Base-by-base conservation (phyloP, 75 land plant species). In the Cunninghamia lanceolata region DNA sequence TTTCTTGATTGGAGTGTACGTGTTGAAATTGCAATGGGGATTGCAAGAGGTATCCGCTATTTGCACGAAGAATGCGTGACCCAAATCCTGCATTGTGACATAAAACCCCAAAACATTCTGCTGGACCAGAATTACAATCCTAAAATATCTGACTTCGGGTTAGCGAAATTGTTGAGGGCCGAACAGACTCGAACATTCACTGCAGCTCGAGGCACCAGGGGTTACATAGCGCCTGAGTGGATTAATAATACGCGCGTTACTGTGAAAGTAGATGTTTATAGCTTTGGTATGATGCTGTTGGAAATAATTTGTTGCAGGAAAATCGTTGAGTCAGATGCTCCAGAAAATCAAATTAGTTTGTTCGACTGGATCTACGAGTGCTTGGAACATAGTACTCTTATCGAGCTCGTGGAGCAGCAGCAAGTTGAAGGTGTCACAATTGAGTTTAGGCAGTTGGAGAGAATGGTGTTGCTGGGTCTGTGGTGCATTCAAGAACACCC, bases 51-150 rank as follows among this genome's bases (percentile, higher is more conserved):
- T 36, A 85, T 95, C 2, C 30, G 79, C 34, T 94, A 94, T 82
- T 50, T 94, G 25, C 95, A 94, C 40, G 91, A 93, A 81, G 94
- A 93, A 38, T 90, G 93, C 83, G 78, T 82, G 45, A 84, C 87
- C 1, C 89, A 87, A 77, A 93, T 95, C 87, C 90, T 95, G 17
- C 97, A 95, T 79, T 93, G 95, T 71, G 97, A 95, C 84, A 91
- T 93, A 43, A 91, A 91, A 84, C 88, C 92, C 14, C 73, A 85
- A 34, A 91, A 91, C 83, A 86, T 90, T 25, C 86, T 90, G 5
- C 77, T 92, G n/a, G 86, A 84, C 21, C 85, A 86, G 1, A 35
- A 85, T 46, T 87, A 88, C 77, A 84, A 40, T 25, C 71, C 93
- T 2, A 91, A 83, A 74, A 88, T 91, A 17, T 85, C 91, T 0